Evolutionary conservation across 2,329 filamentous ascomycete genomes (phyloP).

Genomic region (Dactylellina cionopaga): DNA sequence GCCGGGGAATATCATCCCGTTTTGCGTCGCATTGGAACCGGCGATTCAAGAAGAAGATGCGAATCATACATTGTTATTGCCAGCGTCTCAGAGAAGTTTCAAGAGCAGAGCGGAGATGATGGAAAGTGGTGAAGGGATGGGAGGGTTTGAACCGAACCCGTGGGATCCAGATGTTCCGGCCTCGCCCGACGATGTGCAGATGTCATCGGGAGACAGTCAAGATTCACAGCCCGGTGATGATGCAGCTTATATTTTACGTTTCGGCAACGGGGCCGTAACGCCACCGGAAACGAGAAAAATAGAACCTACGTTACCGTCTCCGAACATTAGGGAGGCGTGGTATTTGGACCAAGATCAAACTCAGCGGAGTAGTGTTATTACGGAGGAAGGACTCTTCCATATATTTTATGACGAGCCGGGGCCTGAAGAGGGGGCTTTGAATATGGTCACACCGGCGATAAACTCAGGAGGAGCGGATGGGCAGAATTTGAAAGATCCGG

Average conservation of each 20-base stretch:
- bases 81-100: background rate
- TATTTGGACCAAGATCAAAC: constrained; percentile 51
- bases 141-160: constrained; percentile 15
- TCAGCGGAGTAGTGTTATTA: constrained; percentile 42
- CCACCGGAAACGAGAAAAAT: constrained; percentile 20
- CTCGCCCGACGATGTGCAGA: constrained; percentile 15
- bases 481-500: constrained; percentile 17
- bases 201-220: constrained; percentile 2
- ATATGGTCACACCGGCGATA: background rate
- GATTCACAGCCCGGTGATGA: constrained; percentile 40
- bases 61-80: constrained; percentile 28
- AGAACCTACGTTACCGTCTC: constrained; percentile 25
- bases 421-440: background rate
- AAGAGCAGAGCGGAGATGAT: constrained; percentile 23
- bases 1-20: constrained; percentile 49
- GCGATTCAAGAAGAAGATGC: constrained; percentile 47
- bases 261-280: constrained; percentile 24
- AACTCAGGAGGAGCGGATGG: background rate
- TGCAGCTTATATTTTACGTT: constrained; percentile 37
- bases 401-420: constrained; percentile 48
- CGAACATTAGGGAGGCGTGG: constrained; percentile 46
- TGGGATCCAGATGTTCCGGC: constrained; percentile 37
- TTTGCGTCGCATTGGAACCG: constrained; percentile 39
- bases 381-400: constrained; percentile 50
- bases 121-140: constrained; percentile 17